A percentile compares a stretch with the other conserved stretches of the same genome.
These are phyloP conservation scores for Plasmodium billcollinsi DNA, from an alignment of 169 alveolate genomes.

Conservation along the genomic window DNA sequence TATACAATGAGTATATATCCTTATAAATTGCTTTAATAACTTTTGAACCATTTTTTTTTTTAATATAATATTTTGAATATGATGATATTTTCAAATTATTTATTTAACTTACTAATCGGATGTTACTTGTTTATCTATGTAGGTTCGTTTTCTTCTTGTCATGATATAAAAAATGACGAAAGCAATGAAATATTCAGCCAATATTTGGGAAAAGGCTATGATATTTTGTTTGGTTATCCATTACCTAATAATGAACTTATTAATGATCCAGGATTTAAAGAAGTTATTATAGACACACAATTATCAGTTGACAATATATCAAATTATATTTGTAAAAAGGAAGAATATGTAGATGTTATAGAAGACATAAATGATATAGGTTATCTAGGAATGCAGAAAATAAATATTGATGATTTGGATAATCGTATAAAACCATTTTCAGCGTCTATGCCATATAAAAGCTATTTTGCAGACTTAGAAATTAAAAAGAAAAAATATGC, in stretches of 20 bases:
- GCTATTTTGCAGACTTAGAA: slow-evolving; percentile 65
- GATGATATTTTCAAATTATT: too few species aligned
- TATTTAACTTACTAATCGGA: too few species aligned
- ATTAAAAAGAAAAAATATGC: slow-evolving; percentile 54
- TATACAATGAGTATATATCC: too few species aligned
- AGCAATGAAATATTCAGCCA: slow-evolving; percentile 34
- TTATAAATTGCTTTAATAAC: too few species aligned
- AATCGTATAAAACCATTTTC: slow-evolving; percentile 42
- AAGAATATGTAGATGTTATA: slow-evolving; percentile 47
- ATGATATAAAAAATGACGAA: not conserved
- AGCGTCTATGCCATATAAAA: slow-evolving; percentile 68
- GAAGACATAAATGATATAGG: slow-evolving; percentile 53
- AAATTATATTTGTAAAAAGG: slow-evolving; percentile 36
- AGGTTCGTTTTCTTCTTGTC: not conserved
- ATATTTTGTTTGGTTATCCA: slow-evolving; percentile 68
- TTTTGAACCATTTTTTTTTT: too few species aligned
- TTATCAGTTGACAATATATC: slow-evolving; percentile 18
- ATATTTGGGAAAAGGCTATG: slow-evolving; percentile 68
- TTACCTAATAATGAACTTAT: slow-evolving; percentile 68
- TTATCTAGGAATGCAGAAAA: slow-evolving; percentile 57
- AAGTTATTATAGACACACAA: slow-evolving; percentile 36
- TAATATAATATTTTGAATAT: too few species aligned
- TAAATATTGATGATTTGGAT: slow-evolving; percentile 51
- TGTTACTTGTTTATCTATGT: not conserved
- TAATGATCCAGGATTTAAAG: slow-evolving; percentile 60